phyloP scores from a whole-genome alignment of 2,329 filamentous ascomycete species.

The Aspergillus brasiliensis region DNA sequence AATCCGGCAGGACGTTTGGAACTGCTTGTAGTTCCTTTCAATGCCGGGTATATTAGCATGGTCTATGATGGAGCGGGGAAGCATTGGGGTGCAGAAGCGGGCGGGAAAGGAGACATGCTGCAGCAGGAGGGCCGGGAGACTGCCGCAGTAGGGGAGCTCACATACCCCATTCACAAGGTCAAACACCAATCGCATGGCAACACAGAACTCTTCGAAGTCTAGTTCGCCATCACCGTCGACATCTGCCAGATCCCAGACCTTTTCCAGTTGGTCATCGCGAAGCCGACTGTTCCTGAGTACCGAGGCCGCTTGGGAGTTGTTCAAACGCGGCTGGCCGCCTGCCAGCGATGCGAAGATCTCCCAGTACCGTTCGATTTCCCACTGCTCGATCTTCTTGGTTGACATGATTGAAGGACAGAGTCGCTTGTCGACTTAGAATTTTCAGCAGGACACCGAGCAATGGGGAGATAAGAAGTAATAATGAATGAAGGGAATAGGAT shows the following conservation, averaged over 20 bases:
- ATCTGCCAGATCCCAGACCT: constrained; percentile 95
- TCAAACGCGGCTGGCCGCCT: constrained; percentile 65
- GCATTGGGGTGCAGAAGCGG: background rate
- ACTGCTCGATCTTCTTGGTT: constrained; percentile 64
- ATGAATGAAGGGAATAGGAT: background rate
- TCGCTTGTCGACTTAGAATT: background rate
- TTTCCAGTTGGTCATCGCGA: constrained; percentile 83
- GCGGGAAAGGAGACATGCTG: constrained; percentile 6
- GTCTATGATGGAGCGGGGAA: background rate
- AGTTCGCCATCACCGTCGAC: constrained; percentile 96
- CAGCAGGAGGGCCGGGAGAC: background rate
- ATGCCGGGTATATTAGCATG: constrained; percentile 9
- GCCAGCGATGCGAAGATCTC: constrained; percentile 73
- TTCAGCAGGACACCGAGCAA: constrained; percentile 14
- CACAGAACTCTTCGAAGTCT: constrained; percentile 99
- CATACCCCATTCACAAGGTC: constrained; percentile 91
- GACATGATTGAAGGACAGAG: constrained; percentile 33
- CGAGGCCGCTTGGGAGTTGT: constrained; percentile 68
- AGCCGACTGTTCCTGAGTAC: constrained; percentile 74
- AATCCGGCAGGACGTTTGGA: constrained; percentile 83
- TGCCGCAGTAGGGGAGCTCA: constrained; percentile 22
- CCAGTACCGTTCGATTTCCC: constrained; percentile 77
- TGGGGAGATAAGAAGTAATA: constrained; percentile 5
- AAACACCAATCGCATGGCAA: constrained; percentile 97
- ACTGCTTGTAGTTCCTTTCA: constrained; percentile 83